Conservation (phyloP, 106 monocot genomes). For the Iris macrosiphon region DNA sequence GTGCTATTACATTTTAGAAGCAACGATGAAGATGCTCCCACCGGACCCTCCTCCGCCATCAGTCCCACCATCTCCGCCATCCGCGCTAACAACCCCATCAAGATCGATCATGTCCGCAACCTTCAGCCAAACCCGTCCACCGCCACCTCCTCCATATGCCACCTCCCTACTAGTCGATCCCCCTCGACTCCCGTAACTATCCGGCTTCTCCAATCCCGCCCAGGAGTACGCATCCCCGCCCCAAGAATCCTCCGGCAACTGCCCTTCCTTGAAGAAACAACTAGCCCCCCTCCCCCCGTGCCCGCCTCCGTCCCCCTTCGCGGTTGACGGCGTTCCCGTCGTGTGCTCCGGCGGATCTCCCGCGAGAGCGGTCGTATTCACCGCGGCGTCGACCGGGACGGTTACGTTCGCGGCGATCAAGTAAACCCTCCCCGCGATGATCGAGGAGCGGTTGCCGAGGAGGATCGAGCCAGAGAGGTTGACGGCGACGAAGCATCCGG, state of each 20-base stretch:
- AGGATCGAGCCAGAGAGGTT: conserved; percentile 54
- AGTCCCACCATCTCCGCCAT: conserved; percentile 66
- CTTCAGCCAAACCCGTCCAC: conserved; percentile 55
- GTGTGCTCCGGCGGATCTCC: conserved; percentile 91
- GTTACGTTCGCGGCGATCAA: conserved; percentile 47
- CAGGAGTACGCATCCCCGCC: conserved; percentile 94
- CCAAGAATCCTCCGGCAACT: conserved; percentile 86
- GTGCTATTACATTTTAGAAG: conserved; percentile 61
- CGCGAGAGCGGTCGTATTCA: conserved; percentile 51
- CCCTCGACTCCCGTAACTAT: conserved; percentile 82
- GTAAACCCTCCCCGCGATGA: conserved; percentile 53
- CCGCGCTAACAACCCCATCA: conserved; percentile 51
- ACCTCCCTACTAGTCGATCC: conserved; percentile 77
- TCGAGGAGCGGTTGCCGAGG: conserved; percentile 27
- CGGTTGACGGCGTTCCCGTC: conserved; percentile 55
- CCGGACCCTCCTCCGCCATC: conserved; percentile 86
- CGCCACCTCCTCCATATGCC: conserved; percentile 90
- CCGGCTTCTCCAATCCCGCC: conserved; percentile 50
- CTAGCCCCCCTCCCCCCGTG: conserved; percentile 93
- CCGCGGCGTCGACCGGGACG: conserved; percentile 28
- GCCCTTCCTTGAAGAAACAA: conserved; percentile 62
- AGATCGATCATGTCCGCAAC: conserved; percentile 43
- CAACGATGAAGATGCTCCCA: conserved; percentile 72
- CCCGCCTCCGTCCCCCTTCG: conserved; percentile 84
- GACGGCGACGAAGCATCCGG: conserved; percentile 53